Evolutionary conservation across 2,329 filamentous ascomycete genomes (phyloP), one percentile per base, ranked within the genome.

Genomic region (Verruconis gallopava): DNA sequence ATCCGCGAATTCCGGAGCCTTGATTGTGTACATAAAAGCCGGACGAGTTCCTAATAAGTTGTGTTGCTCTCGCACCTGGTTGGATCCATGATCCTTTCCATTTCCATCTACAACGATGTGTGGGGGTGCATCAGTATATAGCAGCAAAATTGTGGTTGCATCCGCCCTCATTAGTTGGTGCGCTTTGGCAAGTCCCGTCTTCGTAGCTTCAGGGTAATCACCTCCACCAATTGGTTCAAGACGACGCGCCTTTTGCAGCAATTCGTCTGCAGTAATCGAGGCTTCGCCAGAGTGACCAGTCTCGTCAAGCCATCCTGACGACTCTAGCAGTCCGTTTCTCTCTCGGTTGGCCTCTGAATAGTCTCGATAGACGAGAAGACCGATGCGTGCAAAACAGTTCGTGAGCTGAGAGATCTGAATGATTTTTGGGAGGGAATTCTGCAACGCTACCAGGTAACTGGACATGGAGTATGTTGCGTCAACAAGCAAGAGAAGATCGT

Each of bases 301-400:
- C n/a, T 9, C n/a, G 11, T 53, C 48, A 40, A 60, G 59, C 69
- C 69, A 72, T 3, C 68, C 67, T 0, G 68, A 71, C 65, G 67
- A 73, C 38, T 69, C 56, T 2, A 63, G 60, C 18, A 67, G 45
- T 21, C 44, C 20, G 3, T 40, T 34, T 9, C 6, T n/a, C n/a
- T 30, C 25, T 30, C 25, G 25, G 6, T 30, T 9, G 25, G 6
- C 9, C 12, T 52, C 50, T 45, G 53, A 57, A 49, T 71, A 71
- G 52, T 73, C 69, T 4, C 69, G 62, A 46, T 72, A 73, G 1
- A 64, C 66, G 11, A 72, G 51, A 3, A 72, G 57, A 4, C 68
- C 69, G 41, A 72, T 67, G 2, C 66, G 62, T 3, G 63, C 59
- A 49, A 73, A 72, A 48, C 65, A 67, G 40, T 57, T 61, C 0